phyloP scores from a whole-genome alignment of 352 stramenopile species.

The Pythium utonaiense region DNA sequence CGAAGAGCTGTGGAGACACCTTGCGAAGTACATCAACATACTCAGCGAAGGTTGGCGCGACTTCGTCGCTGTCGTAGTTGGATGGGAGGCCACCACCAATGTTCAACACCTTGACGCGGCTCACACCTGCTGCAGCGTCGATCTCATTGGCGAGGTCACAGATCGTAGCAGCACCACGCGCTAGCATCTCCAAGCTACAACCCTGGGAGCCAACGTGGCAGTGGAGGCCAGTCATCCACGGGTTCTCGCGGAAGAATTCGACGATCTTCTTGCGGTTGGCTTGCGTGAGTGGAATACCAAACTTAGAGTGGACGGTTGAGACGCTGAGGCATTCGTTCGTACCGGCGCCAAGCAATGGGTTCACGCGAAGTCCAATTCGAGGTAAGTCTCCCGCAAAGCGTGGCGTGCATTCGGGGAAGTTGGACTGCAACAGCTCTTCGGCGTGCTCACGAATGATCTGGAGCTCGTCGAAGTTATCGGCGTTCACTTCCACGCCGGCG shows the following conservation, averaged over 20 bases:
- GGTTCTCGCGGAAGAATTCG: constrained; percentile 71
- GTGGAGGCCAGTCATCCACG: constrained; percentile 87
- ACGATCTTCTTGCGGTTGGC: constrained; percentile 58
- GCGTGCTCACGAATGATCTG: constrained; percentile 81
- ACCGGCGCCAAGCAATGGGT: constrained; percentile 88
- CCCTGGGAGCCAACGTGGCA: constrained; percentile 87
- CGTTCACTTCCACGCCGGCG: constrained; percentile 86
- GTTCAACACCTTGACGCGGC: constrained; percentile 82
- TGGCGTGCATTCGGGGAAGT: constrained; percentile 55
- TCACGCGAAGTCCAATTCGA: constrained; percentile 89
- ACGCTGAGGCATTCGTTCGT: constrained; percentile 85
- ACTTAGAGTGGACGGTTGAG: constrained; percentile 90
- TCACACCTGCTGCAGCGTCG: constrained; percentile 60
- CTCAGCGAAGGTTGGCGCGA: constrained; percentile 69
- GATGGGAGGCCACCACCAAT: constrained; percentile 89
- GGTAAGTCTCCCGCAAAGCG: constrained; percentile 57
- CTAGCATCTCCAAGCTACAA: constrained; percentile 84
- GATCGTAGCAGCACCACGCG: constrained; percentile 58
- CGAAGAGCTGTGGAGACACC: constrained; percentile 78
- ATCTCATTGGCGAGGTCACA: constrained; percentile 85
- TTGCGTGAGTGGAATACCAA: constrained; percentile 77
- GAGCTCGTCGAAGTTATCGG: constrained; percentile 89
- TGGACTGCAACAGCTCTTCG: constrained; percentile 87
- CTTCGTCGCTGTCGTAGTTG: constrained; percentile 82
- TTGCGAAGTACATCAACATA: constrained; percentile 78